Percentiles rank a stretch among this genome's conserved stretches.
Evolutionary conservation across 371 early-diverging fungal species (phyloP).

Genomic region (Rhizopus microsporus): DNA sequence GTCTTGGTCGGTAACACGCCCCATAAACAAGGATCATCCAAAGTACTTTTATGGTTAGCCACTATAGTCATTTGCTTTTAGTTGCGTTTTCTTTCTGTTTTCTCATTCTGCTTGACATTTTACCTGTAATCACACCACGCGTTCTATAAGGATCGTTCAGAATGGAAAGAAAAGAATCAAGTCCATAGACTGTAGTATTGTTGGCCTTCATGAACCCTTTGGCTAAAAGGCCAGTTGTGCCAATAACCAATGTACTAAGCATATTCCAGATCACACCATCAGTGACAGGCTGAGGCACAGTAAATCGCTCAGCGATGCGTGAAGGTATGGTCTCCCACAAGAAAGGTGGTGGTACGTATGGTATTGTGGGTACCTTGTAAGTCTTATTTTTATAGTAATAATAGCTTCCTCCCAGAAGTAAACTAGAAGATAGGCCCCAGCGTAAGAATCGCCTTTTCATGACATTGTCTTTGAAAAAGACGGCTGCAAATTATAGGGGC

Average conservation of each 20-base stretch:
- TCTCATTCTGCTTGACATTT: background rate
- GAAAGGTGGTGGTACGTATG: conserved; percentile 36
- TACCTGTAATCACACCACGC: conserved; percentile 70
- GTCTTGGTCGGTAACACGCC: conserved; percentile 65
- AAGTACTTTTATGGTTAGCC: conserved; percentile 53
- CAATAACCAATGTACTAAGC: conserved; percentile 45
- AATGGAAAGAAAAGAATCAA: conserved; percentile 59
- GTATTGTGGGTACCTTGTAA: conserved; percentile 4
- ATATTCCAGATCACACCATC: conserved; percentile 51
- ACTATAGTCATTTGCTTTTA: conserved; percentile 23
- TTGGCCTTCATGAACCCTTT: conserved; percentile 61
- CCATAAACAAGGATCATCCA: conserved; percentile 88
- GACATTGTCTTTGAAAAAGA: conserved; percentile 1
- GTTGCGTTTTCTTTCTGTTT: background rate
- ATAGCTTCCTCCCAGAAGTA: conserved; percentile 17
- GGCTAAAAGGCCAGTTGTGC: conserved; percentile 43
- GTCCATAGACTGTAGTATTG: conserved; percentile 52
- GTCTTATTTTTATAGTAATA: conserved; percentile 11
- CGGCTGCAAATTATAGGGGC: background rate
- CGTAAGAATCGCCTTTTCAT: background rate
- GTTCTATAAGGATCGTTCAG: conserved; percentile 59
- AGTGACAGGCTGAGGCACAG: conserved; percentile 14
- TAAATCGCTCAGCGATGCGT: conserved; percentile 30
- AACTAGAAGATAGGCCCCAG: conserved; percentile 2
- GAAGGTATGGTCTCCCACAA: conserved; percentile 39